A percentile compares a stretch with the other conserved stretches of the same genome.
These are phyloP conservation scores for Epichloe gansuensis DNA, from an alignment of 2,329 filamentous ascomycete genomes.

Conservation along the genomic window DNA sequence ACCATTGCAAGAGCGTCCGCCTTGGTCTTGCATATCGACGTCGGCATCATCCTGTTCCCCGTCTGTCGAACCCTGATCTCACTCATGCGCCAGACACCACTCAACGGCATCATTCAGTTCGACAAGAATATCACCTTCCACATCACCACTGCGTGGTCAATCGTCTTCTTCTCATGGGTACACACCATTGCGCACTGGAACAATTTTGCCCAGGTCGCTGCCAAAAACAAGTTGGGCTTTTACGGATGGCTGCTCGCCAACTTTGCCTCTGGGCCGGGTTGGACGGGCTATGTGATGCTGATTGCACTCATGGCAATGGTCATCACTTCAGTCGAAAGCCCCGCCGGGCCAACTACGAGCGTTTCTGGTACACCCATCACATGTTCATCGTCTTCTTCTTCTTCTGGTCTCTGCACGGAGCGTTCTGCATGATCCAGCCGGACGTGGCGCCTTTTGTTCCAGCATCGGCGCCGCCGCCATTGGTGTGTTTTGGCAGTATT, in stretches of 20 bases:
- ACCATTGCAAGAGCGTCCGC: slow-evolving; percentile 66
- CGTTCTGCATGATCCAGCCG: slow-evolving; percentile 83
- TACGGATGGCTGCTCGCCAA: slow-evolving; percentile 69
- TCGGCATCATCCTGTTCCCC: slow-evolving; percentile 67
- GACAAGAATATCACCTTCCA: slow-evolving; percentile 87
- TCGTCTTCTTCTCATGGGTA: slow-evolving; percentile 79
- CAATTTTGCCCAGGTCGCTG: slow-evolving; percentile 68
- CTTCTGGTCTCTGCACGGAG: slow-evolving; percentile 83
- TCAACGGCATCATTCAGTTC: slow-evolving; percentile 80
- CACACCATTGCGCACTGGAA: slow-evolving; percentile 82
- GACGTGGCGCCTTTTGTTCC: slow-evolving; percentile 66
- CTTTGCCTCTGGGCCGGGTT: slow-evolving; percentile 67
- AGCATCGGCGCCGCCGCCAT: slow-evolving; percentile 52
- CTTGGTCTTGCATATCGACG: slow-evolving; percentile 68
- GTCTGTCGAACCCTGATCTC: slow-evolving; percentile 80
- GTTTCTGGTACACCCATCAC: slow-evolving; percentile 86
- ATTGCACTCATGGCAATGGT: slow-evolving; percentile 68
- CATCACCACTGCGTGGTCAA: slow-evolving; percentile 74
- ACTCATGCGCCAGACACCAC: slow-evolving; percentile 63
- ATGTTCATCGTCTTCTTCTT: slow-evolving; percentile 81
- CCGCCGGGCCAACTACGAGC: slow-evolving; percentile 70
- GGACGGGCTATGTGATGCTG: slow-evolving; percentile 80
- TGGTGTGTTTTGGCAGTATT: slow-evolving; percentile 83
- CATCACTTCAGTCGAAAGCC: slow-evolving; percentile 66
- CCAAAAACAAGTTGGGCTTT: slow-evolving; percentile 64